phyloP scores from a whole-genome alignment of 768 basidiomycete species.

The Phanerodontia chrysosporium region DNA sequence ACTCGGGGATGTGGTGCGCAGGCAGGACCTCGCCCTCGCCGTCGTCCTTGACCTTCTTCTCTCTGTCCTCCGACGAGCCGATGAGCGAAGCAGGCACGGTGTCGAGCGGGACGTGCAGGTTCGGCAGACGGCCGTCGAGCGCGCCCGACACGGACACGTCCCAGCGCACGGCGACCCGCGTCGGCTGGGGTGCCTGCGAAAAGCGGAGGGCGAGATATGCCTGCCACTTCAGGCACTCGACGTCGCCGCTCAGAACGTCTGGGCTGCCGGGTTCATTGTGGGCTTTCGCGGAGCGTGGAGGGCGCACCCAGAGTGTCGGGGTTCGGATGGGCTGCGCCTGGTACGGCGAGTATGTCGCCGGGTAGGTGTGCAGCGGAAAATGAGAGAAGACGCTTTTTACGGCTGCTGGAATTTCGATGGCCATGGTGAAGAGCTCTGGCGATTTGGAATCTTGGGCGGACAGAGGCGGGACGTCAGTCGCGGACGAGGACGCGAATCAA shows the following conservation, averaged over 20 bases:
- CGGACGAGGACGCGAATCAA: not conserved
- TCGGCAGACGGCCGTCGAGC: conserved; percentile 64
- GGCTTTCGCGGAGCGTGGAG: conserved; percentile 32
- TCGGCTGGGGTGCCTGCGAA: conserved; percentile 32
- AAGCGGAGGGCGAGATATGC: conserved; percentile 68
- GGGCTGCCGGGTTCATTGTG: conserved; percentile 13
- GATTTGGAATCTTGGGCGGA: not conserved
- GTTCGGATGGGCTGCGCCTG: conserved; percentile 21
- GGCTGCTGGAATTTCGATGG: conserved; percentile 16
- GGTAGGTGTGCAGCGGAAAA: conserved; percentile 58
- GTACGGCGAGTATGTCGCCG: conserved; percentile 33
- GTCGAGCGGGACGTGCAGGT: conserved; percentile 54
- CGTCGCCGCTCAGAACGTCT: conserved; percentile 58
- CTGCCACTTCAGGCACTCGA: conserved; percentile 90
- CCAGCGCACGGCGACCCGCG: conserved; percentile 51
- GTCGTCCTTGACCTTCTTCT: conserved; percentile 23
- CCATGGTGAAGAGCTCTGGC: not conserved
- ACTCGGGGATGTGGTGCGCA: conserved; percentile 64
- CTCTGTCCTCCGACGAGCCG: conserved; percentile 2
- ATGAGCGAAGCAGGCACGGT: conserved; percentile 4
- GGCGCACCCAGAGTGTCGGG: conserved; percentile 65
- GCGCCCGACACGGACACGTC: conserved; percentile 70
- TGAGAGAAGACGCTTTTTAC: conserved; percentile 49
- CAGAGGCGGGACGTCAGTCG: not conserved
- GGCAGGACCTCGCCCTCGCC: conserved; percentile 51